A percentile compares a stretch with the other conserved stretches of the same genome.
phyloP scores from a whole-genome alignment of 1,284 basidiomycete species.

The Inonotus hispidus region DNA sequence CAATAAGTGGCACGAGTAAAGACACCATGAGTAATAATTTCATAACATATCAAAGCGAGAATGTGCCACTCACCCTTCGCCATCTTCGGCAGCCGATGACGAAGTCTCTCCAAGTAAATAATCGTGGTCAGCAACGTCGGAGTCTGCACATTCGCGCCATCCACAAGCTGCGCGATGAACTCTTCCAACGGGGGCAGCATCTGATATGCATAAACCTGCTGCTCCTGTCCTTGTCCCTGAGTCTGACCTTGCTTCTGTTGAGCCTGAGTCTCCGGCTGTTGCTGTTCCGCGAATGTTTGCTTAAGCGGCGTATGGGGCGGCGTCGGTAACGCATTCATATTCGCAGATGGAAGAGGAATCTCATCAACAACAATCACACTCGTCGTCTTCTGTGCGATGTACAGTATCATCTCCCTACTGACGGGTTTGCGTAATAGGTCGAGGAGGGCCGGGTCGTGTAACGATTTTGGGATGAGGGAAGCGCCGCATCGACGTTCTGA shows the following conservation, averaged over 20 bases:
- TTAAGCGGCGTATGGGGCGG: conserved; percentile 54
- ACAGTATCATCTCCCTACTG: conserved; percentile 75
- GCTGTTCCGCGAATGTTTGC: conserved; percentile 31
- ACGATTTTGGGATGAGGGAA: conserved; percentile 61
- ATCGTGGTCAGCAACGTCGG: conserved; percentile 89
- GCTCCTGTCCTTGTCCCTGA: conserved; percentile 2
- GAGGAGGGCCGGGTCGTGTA: conserved; percentile 75
- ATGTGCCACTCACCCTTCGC: conserved; percentile 62
- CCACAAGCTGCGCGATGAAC: conserved; percentile 84
- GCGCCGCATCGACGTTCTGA: conserved; percentile 30
- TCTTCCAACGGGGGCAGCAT: conserved; percentile 74
- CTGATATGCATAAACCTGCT: conserved; percentile 25
- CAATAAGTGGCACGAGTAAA: conserved; percentile 21
- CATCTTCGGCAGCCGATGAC: conserved; percentile 74
- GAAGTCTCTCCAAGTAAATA: conserved; percentile 88
- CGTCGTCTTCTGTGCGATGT: conserved; percentile 63
- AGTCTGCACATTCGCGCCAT: conserved; percentile 87
- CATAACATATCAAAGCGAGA: background rate
- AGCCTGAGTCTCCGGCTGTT: too few relatives aligned
- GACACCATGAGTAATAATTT: background rate
- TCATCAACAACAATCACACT: conserved; percentile 61
- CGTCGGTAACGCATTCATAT: conserved; percentile 36
- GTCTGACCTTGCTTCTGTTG: conserved; percentile 24
- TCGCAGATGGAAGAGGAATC: conserved; percentile 26
- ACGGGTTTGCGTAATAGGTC: conserved; percentile 74